Base-by-base conservation (phyloP, 768 basidiomycete genomes). In the Paxillus ammoniavirescens region DNA sequence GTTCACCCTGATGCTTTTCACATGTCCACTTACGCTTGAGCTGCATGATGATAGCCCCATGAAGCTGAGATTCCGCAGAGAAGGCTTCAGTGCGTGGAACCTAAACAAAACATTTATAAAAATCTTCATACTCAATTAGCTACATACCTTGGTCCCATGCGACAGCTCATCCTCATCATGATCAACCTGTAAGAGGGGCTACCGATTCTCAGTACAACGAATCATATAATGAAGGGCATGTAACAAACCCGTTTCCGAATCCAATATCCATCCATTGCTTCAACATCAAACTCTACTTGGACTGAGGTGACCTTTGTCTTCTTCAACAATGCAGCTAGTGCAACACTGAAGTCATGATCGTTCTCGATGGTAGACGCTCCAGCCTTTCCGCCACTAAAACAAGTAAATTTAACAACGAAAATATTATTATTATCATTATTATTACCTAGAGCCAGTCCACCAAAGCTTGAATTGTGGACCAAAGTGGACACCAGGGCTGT, bases 191-290 rank as follows among this genome's bases (percentile, higher is more conserved):
- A 21, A 21, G 21, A 21, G 21, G 21, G 21, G 21, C 21, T 21
- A 21, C 3, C 2, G 21, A 21, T 21, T 21, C 21, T 21, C 21
- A 21, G 21, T 21, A 21, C 21, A 21, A 21, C 21, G 3, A 21
- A 21, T 21, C 3, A 21, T 21, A 21, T 21, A 21, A 21, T 21
- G 21, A 21, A 21, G 21, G 1, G 21, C 21, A 21, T 40, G 17
- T 26, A n/a, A 56, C 55, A 5, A 36, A 56, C 45, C 12, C 45
- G 1, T 28, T 57, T 63, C 35, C 54, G 35, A 38, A 59, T 56
- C 0, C 57, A 45, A 50, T 63, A 58, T 17, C 65, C 60, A n/a
- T 58, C 60, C 64, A 66, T 65, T 12, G 40, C 33, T 36, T 65
- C 62, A 1, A 60, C 18, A 44, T 66, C 63, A 54, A 61, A 61